Conservation (phyloP, 176 grass and related monocot species). For the Thalia dealbata region DNA sequence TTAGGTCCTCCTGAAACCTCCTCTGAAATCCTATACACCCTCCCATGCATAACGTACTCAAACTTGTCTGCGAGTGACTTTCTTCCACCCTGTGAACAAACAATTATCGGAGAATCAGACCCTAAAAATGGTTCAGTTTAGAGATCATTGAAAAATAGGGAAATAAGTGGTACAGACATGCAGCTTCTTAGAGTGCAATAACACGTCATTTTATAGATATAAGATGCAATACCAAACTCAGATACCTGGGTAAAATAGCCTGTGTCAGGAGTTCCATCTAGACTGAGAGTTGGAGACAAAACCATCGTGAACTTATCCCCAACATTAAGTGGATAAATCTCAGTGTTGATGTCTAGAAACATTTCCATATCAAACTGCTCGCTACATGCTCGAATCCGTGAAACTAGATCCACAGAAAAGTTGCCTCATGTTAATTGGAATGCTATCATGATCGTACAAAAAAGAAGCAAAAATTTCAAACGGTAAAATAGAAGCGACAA, state of each 20-base stretch:
- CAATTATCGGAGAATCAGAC: no score
- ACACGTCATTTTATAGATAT: no score
- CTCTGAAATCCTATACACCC: conserved; percentile 76
- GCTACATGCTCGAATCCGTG: conserved; percentile 40
- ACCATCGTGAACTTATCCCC: conserved; percentile 52
- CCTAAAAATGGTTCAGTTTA: no score
- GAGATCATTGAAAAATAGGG: no score
- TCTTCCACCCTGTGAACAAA: conserved; percentile 40
- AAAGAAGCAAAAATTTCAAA: no score
- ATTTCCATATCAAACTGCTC: conserved; percentile 39
- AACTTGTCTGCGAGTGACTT: conserved; percentile 71
- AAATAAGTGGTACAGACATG: no score
- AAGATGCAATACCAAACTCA: no score
- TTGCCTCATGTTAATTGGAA: conserved; percentile 6
- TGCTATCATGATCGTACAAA: not conserved
- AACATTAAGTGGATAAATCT: conserved; percentile 37
- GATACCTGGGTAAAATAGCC: conserved; percentile 52
- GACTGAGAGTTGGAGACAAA: conserved; percentile 40
- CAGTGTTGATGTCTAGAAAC: conserved; percentile 60
- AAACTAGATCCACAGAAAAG: conserved; percentile 29
- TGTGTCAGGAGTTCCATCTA: conserved; percentile 55
- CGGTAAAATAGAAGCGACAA: no score
- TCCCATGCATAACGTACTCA: conserved; percentile 91
- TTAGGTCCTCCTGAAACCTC: conserved; percentile 38
- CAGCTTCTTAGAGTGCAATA: no score